phyloP scores from a whole-genome alignment of 2,329 filamentous ascomycete species.

The Arthrobotrys musiformis region DNA sequence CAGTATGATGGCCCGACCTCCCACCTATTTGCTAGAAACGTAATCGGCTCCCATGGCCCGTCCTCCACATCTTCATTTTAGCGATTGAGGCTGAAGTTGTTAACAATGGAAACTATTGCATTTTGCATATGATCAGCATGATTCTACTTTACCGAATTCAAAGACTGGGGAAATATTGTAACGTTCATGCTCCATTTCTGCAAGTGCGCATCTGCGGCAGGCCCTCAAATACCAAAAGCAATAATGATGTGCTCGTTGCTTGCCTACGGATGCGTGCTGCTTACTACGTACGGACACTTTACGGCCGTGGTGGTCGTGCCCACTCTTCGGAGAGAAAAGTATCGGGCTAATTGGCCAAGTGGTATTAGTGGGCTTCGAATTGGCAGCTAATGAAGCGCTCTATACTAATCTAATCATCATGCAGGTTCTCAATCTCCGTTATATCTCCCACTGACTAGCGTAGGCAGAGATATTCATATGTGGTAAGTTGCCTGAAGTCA shows the following conservation, averaged over 20 bases:
- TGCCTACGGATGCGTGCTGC: neutral
- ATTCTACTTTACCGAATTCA: conserved; percentile 14
- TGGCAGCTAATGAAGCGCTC: neutral
- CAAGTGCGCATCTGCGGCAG: conserved; percentile 1
- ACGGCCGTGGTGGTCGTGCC: neutral
- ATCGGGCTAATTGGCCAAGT: neutral
- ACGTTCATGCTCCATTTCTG: conserved; percentile 12
- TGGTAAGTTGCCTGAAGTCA: conserved; percentile 6
- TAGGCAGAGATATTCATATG: too few species aligned
- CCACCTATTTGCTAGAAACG: neutral
- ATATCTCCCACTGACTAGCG: neutral
- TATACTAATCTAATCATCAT: neutral
- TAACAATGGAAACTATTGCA: conserved; percentile 45
- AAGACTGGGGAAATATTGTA: conserved; percentile 12
- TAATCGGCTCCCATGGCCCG: neutral
- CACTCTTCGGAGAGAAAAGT: neutral
- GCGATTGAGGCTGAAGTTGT: conserved; percentile 42
- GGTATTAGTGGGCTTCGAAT: neutral
- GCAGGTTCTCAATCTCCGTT: neutral
- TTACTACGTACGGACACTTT: neutral
- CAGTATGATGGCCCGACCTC: neutral
- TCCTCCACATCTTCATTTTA: conserved; percentile 11
- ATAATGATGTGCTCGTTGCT: neutral
- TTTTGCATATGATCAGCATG: conserved; percentile 46
- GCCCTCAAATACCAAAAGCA: neutral